Evolutionary conservation across 1,284 basidiomycete species (phyloP).

Genomic region (Gymnopus androsaceus): DNA sequence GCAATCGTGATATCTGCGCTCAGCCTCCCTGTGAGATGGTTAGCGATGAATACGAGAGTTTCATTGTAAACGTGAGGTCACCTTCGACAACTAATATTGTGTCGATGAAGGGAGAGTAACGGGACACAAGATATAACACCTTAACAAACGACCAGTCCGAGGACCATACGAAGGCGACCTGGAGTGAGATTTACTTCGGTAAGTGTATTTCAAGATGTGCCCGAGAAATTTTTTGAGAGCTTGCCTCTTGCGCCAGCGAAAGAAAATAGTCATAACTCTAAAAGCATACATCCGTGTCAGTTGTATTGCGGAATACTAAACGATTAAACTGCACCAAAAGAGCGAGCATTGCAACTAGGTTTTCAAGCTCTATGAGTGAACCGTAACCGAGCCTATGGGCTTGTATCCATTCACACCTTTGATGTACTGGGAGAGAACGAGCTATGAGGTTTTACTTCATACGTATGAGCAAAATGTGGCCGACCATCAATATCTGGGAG

Average conservation of each 20-base stretch:
- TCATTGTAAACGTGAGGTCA: neutral
- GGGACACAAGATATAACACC: constrained; percentile 1
- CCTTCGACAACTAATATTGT: neutral
- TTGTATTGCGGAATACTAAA: no score
- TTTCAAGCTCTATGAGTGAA: no score
- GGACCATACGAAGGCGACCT: constrained; percentile 5
- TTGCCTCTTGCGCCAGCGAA: neutral
- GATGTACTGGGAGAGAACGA: no score
- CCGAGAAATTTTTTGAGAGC: neutral
- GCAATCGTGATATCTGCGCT: neutral
- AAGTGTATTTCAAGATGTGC: no score
- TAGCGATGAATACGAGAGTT: no score
- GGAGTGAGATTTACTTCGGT: neutral
- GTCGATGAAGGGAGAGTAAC: constrained; percentile 6
- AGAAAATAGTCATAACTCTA: neutral
- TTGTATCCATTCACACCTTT: no score
- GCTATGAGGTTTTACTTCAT: no score
- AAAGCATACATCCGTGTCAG: neutral
- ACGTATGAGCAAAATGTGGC: no score
- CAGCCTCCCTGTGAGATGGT: no score
- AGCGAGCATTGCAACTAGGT: neutral
- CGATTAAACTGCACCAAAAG: neutral
- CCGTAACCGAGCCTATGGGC: no score
- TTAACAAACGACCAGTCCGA: constrained; percentile 5
- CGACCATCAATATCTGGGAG: no score